Percentiles rank a stretch among this genome's conserved stretches.
Conservation (phyloP, 805 yeast genomes). For the Yamadazyma paraphyllophila region DNA sequence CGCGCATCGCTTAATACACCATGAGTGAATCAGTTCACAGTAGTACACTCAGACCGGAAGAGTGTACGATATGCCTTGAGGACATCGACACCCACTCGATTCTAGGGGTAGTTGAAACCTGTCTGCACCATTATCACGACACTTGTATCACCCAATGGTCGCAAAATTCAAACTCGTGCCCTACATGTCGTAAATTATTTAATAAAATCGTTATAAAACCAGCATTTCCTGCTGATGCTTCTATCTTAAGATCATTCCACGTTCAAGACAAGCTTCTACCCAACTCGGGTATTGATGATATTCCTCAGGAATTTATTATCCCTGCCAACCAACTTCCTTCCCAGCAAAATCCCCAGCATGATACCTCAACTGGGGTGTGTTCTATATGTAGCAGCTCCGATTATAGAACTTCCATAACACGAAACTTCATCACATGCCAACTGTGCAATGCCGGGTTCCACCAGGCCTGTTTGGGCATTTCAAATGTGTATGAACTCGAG, state of each 20-base stretch:
- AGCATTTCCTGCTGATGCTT: constrained; percentile 7
- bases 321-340: constrained; percentile 11
- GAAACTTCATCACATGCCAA: constrained; percentile 25
- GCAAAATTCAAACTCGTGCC: constrained; percentile 55
- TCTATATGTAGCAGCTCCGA: constrained; percentile 34
- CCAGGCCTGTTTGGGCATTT: constrained; percentile 35
- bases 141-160: constrained; percentile 60
- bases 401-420: constrained; percentile 19
- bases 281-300: constrained; percentile 36
- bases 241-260: constrained; percentile 11
- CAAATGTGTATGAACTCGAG: constrained; percentile 1
- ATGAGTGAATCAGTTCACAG: neutral
- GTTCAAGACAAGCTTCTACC: constrained; percentile 32
- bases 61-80: constrained; percentile 64
- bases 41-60: constrained; percentile 16
- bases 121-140: constrained; percentile 57
- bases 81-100: constrained; percentile 12
- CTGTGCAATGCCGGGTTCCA: constrained; percentile 43
- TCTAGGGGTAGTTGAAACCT: constrained; percentile 30
- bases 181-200: constrained; percentile 55
- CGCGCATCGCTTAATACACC: neutral
- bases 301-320: constrained; percentile 37
- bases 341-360: neutral
- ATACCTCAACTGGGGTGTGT: constrained; percentile 11
- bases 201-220: constrained; percentile 25